Base-by-base conservation (phyloP, 2,329 filamentous ascomycete genomes). In the Bipolaris oryzae region DNA sequence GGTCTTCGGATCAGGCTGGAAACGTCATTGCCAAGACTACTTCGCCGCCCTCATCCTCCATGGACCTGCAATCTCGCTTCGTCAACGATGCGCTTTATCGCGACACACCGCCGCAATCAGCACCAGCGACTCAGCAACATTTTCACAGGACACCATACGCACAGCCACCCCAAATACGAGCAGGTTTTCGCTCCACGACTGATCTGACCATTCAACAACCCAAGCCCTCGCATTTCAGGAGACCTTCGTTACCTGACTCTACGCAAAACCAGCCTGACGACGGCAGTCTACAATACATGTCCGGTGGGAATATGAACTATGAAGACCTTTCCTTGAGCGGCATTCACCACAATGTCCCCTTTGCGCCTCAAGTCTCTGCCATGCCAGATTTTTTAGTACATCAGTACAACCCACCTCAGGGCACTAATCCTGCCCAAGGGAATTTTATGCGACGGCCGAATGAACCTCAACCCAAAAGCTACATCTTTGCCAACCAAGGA, bases 71-170 rank as follows among this genome's bases (percentile, higher is more conserved):
- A 42, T 62, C 65, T 10, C 66, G 67, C 11, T 60, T 76, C 52
- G 58, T 61, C 7, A 73, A 71, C 38, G 74, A 74, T 16, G 67
- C 54, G 62, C 62, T 69, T 62, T 78, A 76, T 54, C 78, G 78
- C 46, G 79, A 81, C 55, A 81, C 80, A 3, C 80, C 80, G 35
- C 80, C 80, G 7, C 80, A 82, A 59, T 82, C 80, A 23, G 80
- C 80, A 35, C 80, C 80, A 13, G 78, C 80, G 2, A 77, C 76
- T n/a, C 80, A 82, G 58, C 77, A 80, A 62, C 75, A 69, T 43
- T 82, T 82, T 55, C 72, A 77, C 15, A 69, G 69, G 9, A 67
- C 67, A 25, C 62, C 68, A 7, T 77, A 75, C 52, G 74, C 76
- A 69, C 72, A 71, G 34, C 72, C 69, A 6, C 66, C 73, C 16